Percentiles rank a stretch among this genome's conserved stretches.
Conservation (phyloP, 106 monocot species). For the Apostasia ramifera region DNA sequence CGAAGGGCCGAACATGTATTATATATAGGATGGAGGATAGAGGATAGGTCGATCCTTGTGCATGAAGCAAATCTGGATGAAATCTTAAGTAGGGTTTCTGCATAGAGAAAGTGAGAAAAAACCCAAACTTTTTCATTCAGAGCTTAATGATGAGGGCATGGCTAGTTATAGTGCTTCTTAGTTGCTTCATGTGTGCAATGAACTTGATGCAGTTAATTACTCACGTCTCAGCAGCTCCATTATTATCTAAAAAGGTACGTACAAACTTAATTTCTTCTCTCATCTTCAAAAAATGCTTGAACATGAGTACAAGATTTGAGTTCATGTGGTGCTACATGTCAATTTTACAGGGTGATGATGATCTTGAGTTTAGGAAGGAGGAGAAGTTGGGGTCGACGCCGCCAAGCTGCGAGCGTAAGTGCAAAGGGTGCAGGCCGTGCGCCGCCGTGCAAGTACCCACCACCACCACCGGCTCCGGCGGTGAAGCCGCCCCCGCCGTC, state of each 20-base stretch:
- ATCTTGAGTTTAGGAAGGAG: neutral
- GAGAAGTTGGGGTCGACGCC: constrained; percentile 44
- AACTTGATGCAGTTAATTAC: neutral
- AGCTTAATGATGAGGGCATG: neutral
- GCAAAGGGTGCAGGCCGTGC: constrained; percentile 42
- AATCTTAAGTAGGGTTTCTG: too few relatives aligned
- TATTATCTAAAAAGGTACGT: too few relatives aligned
- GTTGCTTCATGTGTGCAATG: neutral
- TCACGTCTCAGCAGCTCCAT: neutral
- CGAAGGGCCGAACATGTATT: too few relatives aligned
- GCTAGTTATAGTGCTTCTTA: neutral
- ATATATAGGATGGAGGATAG: too few relatives aligned
- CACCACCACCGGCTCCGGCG: neutral
- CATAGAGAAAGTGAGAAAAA: too few relatives aligned
- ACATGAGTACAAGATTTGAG: neutral
- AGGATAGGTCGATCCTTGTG: too few relatives aligned
- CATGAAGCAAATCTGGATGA: too few relatives aligned
- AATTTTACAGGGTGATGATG: neutral
- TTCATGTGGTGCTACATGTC: too few relatives aligned
- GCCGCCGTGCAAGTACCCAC: constrained; percentile 43
- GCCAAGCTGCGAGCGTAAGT: constrained; percentile 47
- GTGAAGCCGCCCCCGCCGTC: neutral
- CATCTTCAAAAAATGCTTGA: neutral
- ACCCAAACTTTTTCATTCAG: neutral
- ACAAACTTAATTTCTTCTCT: neutral